phyloP scores from a whole-genome alignment of 78 protist species.

The Cavenderia fasciculata region DNA sequence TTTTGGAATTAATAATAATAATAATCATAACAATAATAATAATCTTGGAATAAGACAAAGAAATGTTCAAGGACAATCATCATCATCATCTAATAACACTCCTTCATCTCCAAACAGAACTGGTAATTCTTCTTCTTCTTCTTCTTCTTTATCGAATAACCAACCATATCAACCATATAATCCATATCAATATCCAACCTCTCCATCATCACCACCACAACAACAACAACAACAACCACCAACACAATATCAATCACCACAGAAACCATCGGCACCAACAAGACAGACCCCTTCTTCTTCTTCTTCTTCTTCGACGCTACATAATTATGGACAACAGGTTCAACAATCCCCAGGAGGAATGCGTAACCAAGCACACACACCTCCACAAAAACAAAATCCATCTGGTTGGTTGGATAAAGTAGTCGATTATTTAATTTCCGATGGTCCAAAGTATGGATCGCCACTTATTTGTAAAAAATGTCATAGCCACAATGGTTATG shows the following conservation, averaged over 20 bases:
- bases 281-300: background rate
- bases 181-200: background rate
- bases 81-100: background rate
- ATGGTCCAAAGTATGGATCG: constrained; percentile 68
- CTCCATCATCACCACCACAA: constrained; percentile 5
- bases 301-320: background rate
- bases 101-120: background rate
- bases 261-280: background rate
- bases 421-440: constrained; percentile 46
- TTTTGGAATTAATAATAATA: background rate
- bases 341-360: no score
- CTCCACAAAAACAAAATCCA: background rate
- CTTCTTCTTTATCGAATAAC: background rate
- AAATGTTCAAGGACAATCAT: background rate
- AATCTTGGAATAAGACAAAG: background rate
- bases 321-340: background rate
- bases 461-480: constrained; percentile 55
- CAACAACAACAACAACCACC: constrained; percentile 14
- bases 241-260: background rate
- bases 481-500: constrained; percentile 66
- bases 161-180: background rate
- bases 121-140: no score
- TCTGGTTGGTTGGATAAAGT: constrained; percentile 44
- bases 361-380: background rate
- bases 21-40: background rate